Base-by-base conservation (phyloP, 2,329 filamentous ascomycete genomes). In the Byssoonygena ceratinophila region DNA sequence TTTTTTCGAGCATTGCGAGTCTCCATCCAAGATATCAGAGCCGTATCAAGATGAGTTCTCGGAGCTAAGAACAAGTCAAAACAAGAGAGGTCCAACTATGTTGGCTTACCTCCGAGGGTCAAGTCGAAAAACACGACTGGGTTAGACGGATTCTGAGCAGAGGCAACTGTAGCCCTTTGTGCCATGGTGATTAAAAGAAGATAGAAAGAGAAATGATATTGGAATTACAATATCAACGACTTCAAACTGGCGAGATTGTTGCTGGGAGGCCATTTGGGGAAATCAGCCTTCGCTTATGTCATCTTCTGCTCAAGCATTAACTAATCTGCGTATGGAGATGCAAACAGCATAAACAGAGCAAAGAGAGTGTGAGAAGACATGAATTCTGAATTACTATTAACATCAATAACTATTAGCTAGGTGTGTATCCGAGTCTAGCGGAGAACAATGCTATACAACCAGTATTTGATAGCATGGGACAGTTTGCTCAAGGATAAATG, bases 111-210 rank as follows among this genome's bases (percentile, higher is more conserved):
- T 61, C 68, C 72, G 25, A 75, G 64, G 48, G 71, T 65, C 27
- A 75, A 59, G 59, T 75, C 73, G 54, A 75, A 74, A 59, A 75
- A 75, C n/a, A 75, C 72, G 34, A 75, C 63, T 11, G 73, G 73
- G 53, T 58, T 58, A 12, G 48, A 12, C 7, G 11, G 31, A 52
- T 46, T 41, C 12, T 37, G 40, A n/a, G 48, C 27, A 45, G 34
- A 8, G 18, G 14, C 31, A 7, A 20, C 23, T 20, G 41, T 4
- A 40, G 41, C n/a, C 20, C n/a, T 22, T 16, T 52, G 50, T 2
- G 50, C 50, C 50, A 52, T 52, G 2, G 27, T 36, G 16, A 31
- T 2, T 16, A 22, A 18, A 11, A 36, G 14, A 16, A 2, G 36
- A 39, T n/a, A n/a, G n/a, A 18, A 18, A 39, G 14, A 20, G 5